Conservation (phyloP, 306 rosid species). For the Abrus precatorius region DNA sequence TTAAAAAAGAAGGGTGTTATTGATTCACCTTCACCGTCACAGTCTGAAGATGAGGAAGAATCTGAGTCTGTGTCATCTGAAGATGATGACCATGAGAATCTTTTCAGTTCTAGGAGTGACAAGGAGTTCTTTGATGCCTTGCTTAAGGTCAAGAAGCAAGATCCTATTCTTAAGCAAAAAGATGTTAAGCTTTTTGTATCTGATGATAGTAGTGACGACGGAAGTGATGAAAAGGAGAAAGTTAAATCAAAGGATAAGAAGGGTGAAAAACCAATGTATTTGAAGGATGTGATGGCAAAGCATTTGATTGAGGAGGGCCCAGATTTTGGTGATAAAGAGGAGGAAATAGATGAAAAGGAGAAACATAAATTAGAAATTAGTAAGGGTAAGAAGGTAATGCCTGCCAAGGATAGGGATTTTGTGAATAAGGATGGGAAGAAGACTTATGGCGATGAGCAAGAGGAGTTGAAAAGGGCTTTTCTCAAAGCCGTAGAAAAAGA, state of each 20-base stretch:
- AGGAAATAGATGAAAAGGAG: slow-evolving; percentile 37
- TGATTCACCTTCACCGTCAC: slow-evolving; percentile 44
- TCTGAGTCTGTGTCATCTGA: slow-evolving; percentile 57
- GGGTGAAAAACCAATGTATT: slow-evolving; percentile 56
- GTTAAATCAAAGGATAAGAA: slow-evolving; percentile 35
- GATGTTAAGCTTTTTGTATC: slow-evolving; percentile 67
- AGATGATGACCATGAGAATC: slow-evolving; percentile 49
- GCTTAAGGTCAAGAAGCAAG: slow-evolving; percentile 75
- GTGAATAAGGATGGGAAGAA: slow-evolving; percentile 47
- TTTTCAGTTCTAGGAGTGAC: slow-evolving; percentile 45
- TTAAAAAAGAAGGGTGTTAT: slow-evolving; percentile 78
- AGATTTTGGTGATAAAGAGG: slow-evolving; percentile 59
- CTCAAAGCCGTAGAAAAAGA: slow-evolving; percentile 61
- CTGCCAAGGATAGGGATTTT: slow-evolving; percentile 65
- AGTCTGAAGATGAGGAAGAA: slow-evolving; percentile 53
- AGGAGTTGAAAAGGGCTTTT: slow-evolving; percentile 69
- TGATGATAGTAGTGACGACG: slow-evolving; percentile 55
- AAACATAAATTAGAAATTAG: slow-evolving; percentile 30
- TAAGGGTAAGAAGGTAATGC: slow-evolving; percentile 53
- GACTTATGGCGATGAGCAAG: slow-evolving; percentile 73
- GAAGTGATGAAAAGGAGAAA: slow-evolving; percentile 31
- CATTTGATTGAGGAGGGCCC: slow-evolving; percentile 80
- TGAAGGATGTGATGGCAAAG: slow-evolving; percentile 81
- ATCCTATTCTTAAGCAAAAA: slow-evolving; percentile 69
- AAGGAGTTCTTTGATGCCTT: slow-evolving; percentile 71